Evolutionary conservation across 169 alveolate genomes (phyloP), one percentile per base, ranked within the genome.

Genomic region (Babesia sp.): DNA sequence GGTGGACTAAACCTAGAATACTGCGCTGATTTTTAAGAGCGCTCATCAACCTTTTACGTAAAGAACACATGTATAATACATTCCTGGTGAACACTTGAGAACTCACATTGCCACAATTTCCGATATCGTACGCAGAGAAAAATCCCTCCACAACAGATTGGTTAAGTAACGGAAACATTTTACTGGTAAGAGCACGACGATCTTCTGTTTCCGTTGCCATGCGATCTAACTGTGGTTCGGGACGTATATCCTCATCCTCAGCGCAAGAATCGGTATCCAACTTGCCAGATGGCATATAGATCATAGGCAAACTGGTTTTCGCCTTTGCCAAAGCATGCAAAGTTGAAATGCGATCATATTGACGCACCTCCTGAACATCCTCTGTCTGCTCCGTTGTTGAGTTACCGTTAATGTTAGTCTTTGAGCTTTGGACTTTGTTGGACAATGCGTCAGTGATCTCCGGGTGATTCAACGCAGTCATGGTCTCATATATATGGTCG

Each of bases 401-500:
- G 28, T 18, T 20, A 20, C 20, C 9, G 8, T 6, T 28, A 54
- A 37, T 12, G 24, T 34, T 60, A 16, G 71, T 5, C 22, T 26
- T 29, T 9, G 46, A 0, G 28, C 22, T 8, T 29, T 1, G 28
- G 6, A 1, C 9, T 11, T 14, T 18, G 18, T n/a, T 0, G 28
- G 29, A 14, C 56, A 44, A 22, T 5, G 56, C 36, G 51, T 57
- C 50, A 14, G 50, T 36, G 6, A 26, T 26, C 28, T 20, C 22
- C 36, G 58, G 12, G 28, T 45, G 53, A 36, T n/a, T 11, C 3
- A 64, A 37, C 33, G 74, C 59, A 4, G 71, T 73, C 63, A 89
- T 66, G n/a, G 93, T 80, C 78, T 82, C 90, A 29, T 84, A 79
- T 16, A 89, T 81, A 54, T 89, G 93, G n/a, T 86, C 83, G 48